These are phyloP conservation scores for Vigna radiata DNA, from an alignment of 306 rosid species.

Conservation along the genomic window DNA sequence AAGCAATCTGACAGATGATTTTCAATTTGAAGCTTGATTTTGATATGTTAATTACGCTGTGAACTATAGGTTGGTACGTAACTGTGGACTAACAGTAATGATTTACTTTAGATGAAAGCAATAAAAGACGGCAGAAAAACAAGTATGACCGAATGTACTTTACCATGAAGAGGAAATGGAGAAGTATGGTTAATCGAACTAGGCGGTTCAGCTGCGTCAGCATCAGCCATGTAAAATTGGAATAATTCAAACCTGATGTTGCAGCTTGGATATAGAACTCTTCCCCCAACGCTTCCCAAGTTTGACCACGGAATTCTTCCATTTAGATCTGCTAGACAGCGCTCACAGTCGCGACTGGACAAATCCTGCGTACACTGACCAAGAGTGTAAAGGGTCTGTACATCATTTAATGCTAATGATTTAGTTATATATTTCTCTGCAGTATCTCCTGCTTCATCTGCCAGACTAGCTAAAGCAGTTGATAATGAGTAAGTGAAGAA, in stretches of 20 bases:
- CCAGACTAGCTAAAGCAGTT: neutral
- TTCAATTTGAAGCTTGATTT: too few relatives aligned
- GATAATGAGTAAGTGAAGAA: neutral
- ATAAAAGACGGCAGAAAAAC: too few relatives aligned
- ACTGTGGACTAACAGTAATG: too few relatives aligned
- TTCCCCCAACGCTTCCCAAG: neutral
- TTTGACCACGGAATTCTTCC: neutral
- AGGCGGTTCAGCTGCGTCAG: too few relatives aligned
- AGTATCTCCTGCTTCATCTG: neutral
- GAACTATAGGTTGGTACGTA: too few relatives aligned
- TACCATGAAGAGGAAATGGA: too few relatives aligned
- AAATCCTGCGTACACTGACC: neutral
- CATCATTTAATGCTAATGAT: neutral
- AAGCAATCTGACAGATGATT: too few relatives aligned
- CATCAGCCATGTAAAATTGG: neutral
- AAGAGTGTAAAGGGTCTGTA: neutral
- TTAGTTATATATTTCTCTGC: neutral
- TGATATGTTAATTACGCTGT: too few relatives aligned
- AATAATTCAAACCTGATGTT: constrained; percentile 36
- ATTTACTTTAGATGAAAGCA: too few relatives aligned
- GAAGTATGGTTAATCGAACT: too few relatives aligned
- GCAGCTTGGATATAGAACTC: constrained; percentile 22
- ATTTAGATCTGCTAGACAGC: neutral
- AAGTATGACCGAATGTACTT: too few relatives aligned
- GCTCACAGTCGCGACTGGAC: neutral